phyloP scores from a whole-genome alignment of 257 asterid genomes.

The Nicotiana attenuata region DNA sequence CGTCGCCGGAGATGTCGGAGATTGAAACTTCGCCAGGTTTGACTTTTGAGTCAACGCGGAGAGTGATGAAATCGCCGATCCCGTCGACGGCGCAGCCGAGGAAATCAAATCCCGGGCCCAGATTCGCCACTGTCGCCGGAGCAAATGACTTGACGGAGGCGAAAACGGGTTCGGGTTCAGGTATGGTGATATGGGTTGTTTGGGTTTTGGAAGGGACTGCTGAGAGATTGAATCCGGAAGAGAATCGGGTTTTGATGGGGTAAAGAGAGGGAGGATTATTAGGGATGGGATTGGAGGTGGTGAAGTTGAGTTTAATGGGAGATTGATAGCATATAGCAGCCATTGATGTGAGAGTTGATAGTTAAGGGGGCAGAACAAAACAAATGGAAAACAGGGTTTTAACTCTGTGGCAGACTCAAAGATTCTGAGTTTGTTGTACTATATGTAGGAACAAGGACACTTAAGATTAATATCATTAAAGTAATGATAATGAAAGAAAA shows the following conservation, averaged over 20 bases:
- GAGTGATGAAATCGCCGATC: conserved; percentile 59
- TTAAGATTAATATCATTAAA: no score
- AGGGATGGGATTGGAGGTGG: background rate
- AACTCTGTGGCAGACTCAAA: background rate
- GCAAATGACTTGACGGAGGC: conserved; percentile 65
- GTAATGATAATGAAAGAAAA: no score
- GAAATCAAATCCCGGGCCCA: conserved; percentile 84
- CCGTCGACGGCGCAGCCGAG: conserved; percentile 90
- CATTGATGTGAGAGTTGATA: background rate
- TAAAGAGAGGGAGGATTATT: background rate
- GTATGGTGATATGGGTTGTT: conserved; percentile 34
- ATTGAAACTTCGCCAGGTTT: conserved; percentile 61
- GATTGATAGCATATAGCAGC: background rate
- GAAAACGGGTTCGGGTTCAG: conserved; percentile 67
- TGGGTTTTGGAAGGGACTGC: conserved; percentile 22
- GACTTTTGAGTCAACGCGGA: conserved; percentile 50
- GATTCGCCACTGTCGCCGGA: conserved; percentile 78
- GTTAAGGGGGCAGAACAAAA: background rate
- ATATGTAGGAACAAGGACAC: no score
- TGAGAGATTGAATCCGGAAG: background rate
- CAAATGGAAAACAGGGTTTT: background rate
- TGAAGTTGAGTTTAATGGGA: background rate
- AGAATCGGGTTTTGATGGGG: background rate
- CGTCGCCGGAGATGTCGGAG: conserved; percentile 58
- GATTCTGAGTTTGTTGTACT: background rate